phyloP scores from a whole-genome alignment of 2,329 filamentous ascomycete species.

The Trichoderma atroviride region DNA sequence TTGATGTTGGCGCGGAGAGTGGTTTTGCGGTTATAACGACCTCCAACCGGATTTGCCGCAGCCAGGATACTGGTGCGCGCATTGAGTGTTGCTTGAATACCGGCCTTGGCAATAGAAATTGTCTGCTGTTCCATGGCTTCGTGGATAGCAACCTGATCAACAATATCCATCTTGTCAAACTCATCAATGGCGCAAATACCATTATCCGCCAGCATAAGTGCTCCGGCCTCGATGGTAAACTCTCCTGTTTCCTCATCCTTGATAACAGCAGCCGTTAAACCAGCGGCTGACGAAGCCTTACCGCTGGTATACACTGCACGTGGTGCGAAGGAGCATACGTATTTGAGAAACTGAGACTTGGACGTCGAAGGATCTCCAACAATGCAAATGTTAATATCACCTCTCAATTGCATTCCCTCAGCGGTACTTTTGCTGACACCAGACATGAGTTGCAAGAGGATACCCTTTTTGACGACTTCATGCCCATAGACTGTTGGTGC shows the following conservation, averaged over 20 bases:
- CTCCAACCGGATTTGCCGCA: slow-evolving; percentile 92
- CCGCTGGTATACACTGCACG: slow-evolving; percentile 96
- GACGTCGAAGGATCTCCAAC: slow-evolving; percentile 96
- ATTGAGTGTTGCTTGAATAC: slow-evolving; percentile 96
- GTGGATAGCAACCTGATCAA: slow-evolving; percentile 96
- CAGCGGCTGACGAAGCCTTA: slow-evolving; percentile 94
- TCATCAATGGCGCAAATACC: slow-evolving; percentile 98
- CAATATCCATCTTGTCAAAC: slow-evolving; percentile 99
- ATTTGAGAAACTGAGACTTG: slow-evolving; percentile 98
- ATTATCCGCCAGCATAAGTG: slow-evolving; percentile 95
- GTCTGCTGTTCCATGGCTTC: slow-evolving; percentile 99
- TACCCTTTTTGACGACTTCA: slow-evolving; percentile 94
- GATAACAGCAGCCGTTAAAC: slow-evolving; percentile 94
- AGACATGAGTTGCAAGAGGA: slow-evolving; percentile 92
- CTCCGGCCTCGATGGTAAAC: slow-evolving; percentile 97
- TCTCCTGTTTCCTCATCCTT: slow-evolving; percentile 99
- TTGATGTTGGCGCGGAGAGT: slow-evolving; percentile 95
- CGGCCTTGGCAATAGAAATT: slow-evolving; percentile 97
- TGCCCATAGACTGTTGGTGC: slow-evolving; percentile 98
- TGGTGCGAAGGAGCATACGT: slow-evolving; percentile 95
- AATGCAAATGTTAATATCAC: slow-evolving; percentile 98
- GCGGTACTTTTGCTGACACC: slow-evolving; percentile 89
- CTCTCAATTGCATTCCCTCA: slow-evolving; percentile 93
- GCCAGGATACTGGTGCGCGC: slow-evolving; percentile 94
- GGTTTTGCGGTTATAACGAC: slow-evolving; percentile 95